phyloP scores from a whole-genome alignment of 306 rosid species.

The Morella rubra region DNA sequence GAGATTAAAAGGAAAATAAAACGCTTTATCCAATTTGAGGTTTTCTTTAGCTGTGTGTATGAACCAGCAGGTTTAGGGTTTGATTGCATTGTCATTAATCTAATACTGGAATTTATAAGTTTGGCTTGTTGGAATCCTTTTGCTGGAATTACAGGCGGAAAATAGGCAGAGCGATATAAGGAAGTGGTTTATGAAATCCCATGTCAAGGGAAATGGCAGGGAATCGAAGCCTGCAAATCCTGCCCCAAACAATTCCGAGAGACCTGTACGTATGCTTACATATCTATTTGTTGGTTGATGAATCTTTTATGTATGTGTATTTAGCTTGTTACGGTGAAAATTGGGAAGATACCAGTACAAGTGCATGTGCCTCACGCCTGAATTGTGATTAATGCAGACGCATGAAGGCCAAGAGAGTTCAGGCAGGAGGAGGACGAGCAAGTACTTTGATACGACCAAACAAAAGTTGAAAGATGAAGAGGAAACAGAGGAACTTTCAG shows the following conservation, averaged over 20 bases:
- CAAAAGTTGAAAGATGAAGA: constrained; percentile 51
- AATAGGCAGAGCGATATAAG: constrained; percentile 59
- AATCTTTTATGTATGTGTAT: neutral
- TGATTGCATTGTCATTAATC: neutral
- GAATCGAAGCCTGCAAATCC: constrained; percentile 47
- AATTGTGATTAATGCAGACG: constrained; percentile 36
- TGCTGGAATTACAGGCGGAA: constrained; percentile 34
- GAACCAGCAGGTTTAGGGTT: neutral
- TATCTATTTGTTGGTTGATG: constrained; percentile 6
- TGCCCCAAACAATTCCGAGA: constrained; percentile 40
- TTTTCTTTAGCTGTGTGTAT: neutral
- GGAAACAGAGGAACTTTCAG: constrained; percentile 49
- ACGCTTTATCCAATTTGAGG: neutral
- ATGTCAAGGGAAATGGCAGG: constrained; percentile 52
- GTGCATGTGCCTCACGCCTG: neutral
- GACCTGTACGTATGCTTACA: constrained; percentile 43
- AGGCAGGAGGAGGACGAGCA: constrained; percentile 80
- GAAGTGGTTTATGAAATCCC: constrained; percentile 97
- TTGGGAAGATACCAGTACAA: neutral
- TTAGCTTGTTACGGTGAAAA: neutral
- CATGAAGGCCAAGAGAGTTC: constrained; percentile 54
- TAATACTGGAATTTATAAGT: neutral
- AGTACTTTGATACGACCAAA: constrained; percentile 57
- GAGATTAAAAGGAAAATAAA: neutral
- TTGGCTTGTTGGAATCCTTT: neutral